Evolutionary conservation across 805 yeast genomes (phyloP), one percentile per base, ranked within the genome.

Genomic region (Kockiozyma suomiensis): DNA sequence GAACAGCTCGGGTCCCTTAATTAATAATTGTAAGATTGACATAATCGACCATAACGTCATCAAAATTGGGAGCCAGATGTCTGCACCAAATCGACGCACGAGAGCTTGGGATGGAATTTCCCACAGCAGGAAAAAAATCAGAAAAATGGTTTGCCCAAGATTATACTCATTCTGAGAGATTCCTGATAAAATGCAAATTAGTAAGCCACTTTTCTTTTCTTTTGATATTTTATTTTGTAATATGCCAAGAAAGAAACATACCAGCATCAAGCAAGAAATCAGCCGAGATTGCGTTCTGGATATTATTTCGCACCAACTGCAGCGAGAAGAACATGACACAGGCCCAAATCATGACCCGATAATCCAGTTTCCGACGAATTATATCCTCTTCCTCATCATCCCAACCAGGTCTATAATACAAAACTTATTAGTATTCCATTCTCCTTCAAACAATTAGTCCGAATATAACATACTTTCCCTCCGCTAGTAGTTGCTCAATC

Each of bases 21-120:
- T 69, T 23, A 74, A 74, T 49, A 77, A 76, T 68, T 85, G 88
- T 26, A 75, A 71, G 47, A 81, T 74, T 2, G 86, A 80, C n/a
- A 85, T 83, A 15, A 80, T 61, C 42, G 83, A 78, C 88, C 88
- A 85, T 70, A 83, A 75, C 64, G 84, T 86, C 49, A 76, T 71
- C 19, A 56, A 17, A 21, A 62, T 57, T 1, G 88, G 88, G 59
- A 85, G 80, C 81, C 86, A 83, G 33, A 76, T 64, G 66, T 84
- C 88, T 4, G 86, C 81, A 10, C 90, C 90, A 40, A 85, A 50
- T 49, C 76, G 77, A 69, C 85, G 85, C 6, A 86, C 81, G 37
- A 85, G 74, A 64, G 73, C 62, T 59, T 76, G 76, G 6, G 76
- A 70, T 4, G 77, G 75, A 1, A 78, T 73, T 63, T 81, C 82